Conservation (phyloP, 257 asterid genomes). For the Penstemon barbatus region DNA sequence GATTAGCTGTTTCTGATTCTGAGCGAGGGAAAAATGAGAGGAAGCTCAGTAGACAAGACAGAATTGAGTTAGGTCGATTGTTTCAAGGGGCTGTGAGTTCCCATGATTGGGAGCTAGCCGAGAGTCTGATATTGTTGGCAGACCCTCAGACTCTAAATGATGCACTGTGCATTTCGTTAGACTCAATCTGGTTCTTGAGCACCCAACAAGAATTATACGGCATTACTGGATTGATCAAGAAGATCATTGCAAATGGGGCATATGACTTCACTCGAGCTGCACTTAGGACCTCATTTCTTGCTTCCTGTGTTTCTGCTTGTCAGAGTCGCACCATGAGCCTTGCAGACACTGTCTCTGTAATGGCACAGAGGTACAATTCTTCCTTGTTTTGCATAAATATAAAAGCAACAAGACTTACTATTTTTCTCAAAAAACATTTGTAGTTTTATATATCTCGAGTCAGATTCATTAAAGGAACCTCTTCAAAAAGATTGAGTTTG, state of each 20-base stretch:
- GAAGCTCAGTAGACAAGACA: constrained; percentile 86
- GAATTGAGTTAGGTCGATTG: constrained; percentile 84
- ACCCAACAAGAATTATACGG: constrained; percentile 72
- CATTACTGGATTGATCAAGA: constrained; percentile 78
- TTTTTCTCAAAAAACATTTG: neutral
- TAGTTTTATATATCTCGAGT: neutral
- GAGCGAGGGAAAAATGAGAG: constrained; percentile 66
- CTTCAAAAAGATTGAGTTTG: neutral
- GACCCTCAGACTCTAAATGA: constrained; percentile 94
- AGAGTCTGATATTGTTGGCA: constrained; percentile 78
- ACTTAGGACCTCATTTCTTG: constrained; percentile 94
- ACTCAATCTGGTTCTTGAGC: constrained; percentile 92
- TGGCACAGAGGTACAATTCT: constrained; percentile 85
- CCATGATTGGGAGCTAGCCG: constrained; percentile 93
- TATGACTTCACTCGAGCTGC: constrained; percentile 94
- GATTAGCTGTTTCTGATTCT: constrained; percentile 59
- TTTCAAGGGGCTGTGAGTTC: constrained; percentile 95
- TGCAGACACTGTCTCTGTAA: constrained; percentile 89
- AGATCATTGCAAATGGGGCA: constrained; percentile 80
- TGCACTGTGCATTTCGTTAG: constrained; percentile 86
- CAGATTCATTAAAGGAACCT: neutral
- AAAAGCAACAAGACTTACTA: neutral
- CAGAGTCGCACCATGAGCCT: constrained; percentile 96
- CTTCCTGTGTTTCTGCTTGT: constrained; percentile 97
- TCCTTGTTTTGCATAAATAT: neutral